Percentiles rank a stretch among this genome's conserved stretches.
Evolutionary conservation across 2,329 filamentous ascomycete genomes (phyloP).

Genomic region (Apiospora kogelbergensis): DNA sequence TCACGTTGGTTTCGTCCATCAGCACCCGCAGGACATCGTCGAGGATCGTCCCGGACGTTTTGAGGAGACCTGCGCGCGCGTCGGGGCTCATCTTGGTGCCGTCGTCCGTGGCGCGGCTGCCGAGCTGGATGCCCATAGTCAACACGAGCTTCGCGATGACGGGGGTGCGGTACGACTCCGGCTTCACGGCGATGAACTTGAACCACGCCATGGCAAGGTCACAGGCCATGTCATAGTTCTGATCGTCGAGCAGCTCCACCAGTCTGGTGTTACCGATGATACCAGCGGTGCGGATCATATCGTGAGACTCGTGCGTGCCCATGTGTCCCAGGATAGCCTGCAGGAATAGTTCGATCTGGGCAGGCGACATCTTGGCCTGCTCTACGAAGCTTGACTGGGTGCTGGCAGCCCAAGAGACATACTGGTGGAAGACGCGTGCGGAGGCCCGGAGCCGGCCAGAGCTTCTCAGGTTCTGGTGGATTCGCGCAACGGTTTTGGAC

Average conservation of each 20-base stretch:
- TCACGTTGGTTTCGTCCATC: slow-evolving; percentile 37
- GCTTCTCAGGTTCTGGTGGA: slow-evolving; percentile 31
- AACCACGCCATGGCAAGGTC: slow-evolving; percentile 34
- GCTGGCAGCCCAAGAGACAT: slow-evolving; percentile 12
- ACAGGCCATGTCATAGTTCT: slow-evolving; percentile 31
- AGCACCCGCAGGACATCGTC: slow-evolving; percentile 39
- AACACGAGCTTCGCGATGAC: slow-evolving; percentile 33
- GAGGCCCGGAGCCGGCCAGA: slow-evolving; percentile 26
- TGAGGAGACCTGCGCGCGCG: slow-evolving; percentile 38
- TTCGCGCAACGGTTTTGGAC: slow-evolving; percentile 32
- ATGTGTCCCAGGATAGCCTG: slow-evolving; percentile 33
- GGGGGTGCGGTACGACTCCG: slow-evolving; percentile 26
- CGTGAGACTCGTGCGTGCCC: slow-evolving; percentile 30
- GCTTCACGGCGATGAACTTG: slow-evolving; percentile 33
- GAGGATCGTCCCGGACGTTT: slow-evolving; percentile 39
- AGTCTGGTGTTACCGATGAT: slow-evolving; percentile 32
- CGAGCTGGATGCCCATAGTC: slow-evolving; percentile 31
- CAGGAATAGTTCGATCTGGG: slow-evolving; percentile 32
- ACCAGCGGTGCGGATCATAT: slow-evolving; percentile 36
- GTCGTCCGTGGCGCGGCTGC: slow-evolving; percentile 29
- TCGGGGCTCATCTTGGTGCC: slow-evolving; percentile 32
- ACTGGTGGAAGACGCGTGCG: slow-evolving; percentile 29
- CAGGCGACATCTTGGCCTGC: slow-evolving; percentile 25
- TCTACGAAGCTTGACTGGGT: not conserved
- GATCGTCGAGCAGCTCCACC: slow-evolving; percentile 26